Percentiles rank a stretch among this genome's conserved stretches.
These are phyloP conservation scores for Scenedesmus sp. DNA, from an alignment of 163 green algal genomes.

Conservation along the genomic window DNA sequence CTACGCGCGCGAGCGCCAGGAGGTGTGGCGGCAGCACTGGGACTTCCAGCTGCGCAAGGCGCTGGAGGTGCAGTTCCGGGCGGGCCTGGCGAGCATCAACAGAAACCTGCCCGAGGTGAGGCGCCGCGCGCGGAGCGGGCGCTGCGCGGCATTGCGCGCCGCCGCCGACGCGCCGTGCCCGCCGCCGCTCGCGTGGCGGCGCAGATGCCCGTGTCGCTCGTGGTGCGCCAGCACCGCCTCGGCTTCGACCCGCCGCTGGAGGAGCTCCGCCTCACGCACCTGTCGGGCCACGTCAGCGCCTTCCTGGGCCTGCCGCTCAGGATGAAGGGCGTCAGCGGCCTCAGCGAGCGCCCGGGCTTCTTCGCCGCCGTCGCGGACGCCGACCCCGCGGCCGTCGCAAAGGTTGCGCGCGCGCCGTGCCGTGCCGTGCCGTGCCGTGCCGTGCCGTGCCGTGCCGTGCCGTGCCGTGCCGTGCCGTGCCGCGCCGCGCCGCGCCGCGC, in stretches of 20 bases:
- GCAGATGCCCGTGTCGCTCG: constrained; percentile 45
- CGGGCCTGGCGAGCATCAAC: constrained; percentile 73
- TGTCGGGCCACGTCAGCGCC: constrained; percentile 69
- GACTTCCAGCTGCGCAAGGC: constrained; percentile 84
- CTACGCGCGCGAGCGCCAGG: constrained; percentile 61
- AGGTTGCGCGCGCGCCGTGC: too few relatives aligned
- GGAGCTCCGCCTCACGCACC: constrained; percentile 75
- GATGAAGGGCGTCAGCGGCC: constrained; percentile 72
- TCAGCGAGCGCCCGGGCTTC: constrained; percentile 73
- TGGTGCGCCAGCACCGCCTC: constrained; percentile 38
- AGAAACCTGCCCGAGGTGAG: constrained; percentile 68
- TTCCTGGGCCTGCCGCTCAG: constrained; percentile 74
- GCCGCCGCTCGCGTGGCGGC: neutral
- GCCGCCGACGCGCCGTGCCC: too few relatives aligned
- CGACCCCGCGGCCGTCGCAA: constrained; percentile 62
- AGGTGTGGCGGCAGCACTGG: constrained; percentile 85
- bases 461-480: too few relatives aligned
- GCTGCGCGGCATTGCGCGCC: too few relatives aligned
- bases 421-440: too few relatives aligned
- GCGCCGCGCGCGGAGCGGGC: neutral
- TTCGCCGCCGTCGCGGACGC: constrained; percentile 73
- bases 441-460: too few relatives aligned
- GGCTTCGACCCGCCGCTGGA: constrained; percentile 82
- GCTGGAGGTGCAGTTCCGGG: constrained; percentile 78
- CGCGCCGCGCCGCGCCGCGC: too few relatives aligned